A percentile compares a stretch with the other conserved stretches of the same genome.
Evolutionary conservation across 2,329 filamentous ascomycete species (phyloP).

Genomic region (Ascochyta lentis): DNA sequence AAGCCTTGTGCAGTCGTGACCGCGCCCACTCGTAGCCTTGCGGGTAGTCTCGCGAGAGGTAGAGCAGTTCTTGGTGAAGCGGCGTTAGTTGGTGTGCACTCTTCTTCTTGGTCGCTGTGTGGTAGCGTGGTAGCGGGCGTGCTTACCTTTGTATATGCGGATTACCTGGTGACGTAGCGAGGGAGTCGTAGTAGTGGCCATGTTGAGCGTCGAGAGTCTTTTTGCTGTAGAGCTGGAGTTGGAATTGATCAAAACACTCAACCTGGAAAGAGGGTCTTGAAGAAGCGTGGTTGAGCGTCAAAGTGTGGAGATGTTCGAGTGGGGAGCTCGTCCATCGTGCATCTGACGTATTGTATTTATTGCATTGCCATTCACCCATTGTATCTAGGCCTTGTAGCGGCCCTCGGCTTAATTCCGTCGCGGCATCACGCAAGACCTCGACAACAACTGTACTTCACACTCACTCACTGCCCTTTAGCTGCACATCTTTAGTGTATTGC

Average conservation of each 20-base stretch:
- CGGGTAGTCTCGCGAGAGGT: slow-evolving; percentile 85
- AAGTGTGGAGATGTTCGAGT: neutral
- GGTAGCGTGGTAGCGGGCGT: too few relatives aligned
- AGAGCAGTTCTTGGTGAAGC: slow-evolving; percentile 72
- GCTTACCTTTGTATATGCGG: slow-evolving; percentile 82
- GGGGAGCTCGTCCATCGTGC: slow-evolving; percentile 1
- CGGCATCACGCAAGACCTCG: slow-evolving; percentile 14
- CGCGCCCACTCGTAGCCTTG: slow-evolving; percentile 84
- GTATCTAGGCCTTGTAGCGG: neutral
- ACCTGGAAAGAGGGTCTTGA: too few relatives aligned
- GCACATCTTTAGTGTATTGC: neutral
- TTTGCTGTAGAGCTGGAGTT: neutral
- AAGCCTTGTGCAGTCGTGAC: slow-evolving; percentile 81
- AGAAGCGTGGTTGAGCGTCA: neutral
- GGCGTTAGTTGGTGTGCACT: too few relatives aligned
- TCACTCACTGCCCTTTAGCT: too few relatives aligned
- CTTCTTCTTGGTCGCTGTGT: too few relatives aligned
- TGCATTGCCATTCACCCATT: neutral
- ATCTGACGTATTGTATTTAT: slow-evolving; percentile 22
- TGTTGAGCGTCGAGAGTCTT: slow-evolving; percentile 7
- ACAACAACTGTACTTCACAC: neutral
- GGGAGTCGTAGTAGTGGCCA: slow-evolving; percentile 53
- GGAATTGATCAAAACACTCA: too few relatives aligned
- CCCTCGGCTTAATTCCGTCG: slow-evolving; percentile 23
- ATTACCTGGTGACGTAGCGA: slow-evolving; percentile 80